Conservation (phyloP, 305 asterid species). For the Rubia peregrina region DNA sequence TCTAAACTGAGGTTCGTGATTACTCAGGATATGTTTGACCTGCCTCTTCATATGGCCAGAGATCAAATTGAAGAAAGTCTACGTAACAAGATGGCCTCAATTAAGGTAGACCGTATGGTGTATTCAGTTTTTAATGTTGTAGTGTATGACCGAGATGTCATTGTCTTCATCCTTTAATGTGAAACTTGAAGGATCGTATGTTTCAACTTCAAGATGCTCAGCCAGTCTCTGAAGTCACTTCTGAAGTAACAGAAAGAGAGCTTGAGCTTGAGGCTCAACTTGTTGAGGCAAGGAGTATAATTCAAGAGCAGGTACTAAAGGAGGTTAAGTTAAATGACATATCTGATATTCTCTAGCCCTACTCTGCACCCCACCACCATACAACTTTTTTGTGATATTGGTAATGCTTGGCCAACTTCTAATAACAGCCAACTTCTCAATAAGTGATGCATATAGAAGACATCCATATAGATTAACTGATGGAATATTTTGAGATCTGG, state of each 20-base stretch:
- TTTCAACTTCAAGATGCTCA: constrained; percentile 90
- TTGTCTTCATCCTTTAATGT: background rate
- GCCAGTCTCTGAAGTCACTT: constrained; percentile 66
- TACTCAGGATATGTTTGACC: constrained; percentile 48
- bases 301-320: constrained; percentile 86
- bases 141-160: background rate
- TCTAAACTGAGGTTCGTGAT: constrained; percentile 9
- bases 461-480: background rate
- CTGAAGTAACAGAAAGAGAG: constrained; percentile 96
- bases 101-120: constrained; percentile 28
- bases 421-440: background rate
- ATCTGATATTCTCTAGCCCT: background rate
- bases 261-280: constrained; percentile 99
- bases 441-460: background rate
- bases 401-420: background rate
- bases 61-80: constrained; percentile 51
- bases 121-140: background rate
- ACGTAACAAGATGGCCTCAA: constrained; percentile 45
- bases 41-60: constrained; percentile 51
- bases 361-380: background rate
- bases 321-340: background rate
- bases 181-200: constrained; percentile 76
- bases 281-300: constrained; percentile 96
- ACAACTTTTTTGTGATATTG: background rate
- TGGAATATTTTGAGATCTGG: background rate